Percentiles rank a stretch among this genome's conserved stretches.
Conservation (phyloP, 2,329 filamentous ascomycete species). For the Graphiopsis chlorocephala region DNA sequence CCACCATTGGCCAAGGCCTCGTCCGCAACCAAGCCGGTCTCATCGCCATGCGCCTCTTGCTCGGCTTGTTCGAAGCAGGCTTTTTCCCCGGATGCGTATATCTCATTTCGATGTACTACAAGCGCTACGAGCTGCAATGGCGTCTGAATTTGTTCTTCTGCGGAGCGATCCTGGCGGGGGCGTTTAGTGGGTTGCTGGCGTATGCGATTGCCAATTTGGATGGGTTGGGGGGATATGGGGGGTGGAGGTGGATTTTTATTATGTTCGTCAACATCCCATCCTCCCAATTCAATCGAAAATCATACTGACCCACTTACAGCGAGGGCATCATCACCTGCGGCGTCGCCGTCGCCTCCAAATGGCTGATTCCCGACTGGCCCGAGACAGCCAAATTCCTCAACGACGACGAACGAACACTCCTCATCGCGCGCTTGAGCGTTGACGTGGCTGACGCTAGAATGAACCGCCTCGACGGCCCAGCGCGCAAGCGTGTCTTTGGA, state of each 20-base stretch:
- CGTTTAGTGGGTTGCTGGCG: constrained; percentile 42
- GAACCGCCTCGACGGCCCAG: constrained; percentile 52
- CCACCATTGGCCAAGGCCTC: constrained; percentile 36
- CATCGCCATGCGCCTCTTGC: constrained; percentile 31
- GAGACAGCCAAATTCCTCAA: constrained; percentile 47
- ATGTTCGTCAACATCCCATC: constrained; percentile 16
- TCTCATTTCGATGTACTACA: constrained; percentile 41
- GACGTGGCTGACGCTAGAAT: constrained; percentile 45
- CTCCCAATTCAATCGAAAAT: neutral
- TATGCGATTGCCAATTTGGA: constrained; percentile 35
- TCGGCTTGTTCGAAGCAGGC: constrained; percentile 39
- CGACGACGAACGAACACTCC: constrained; percentile 43
- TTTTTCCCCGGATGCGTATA: constrained; percentile 28
- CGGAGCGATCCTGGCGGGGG: constrained; percentile 41
- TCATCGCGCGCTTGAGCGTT: constrained; percentile 41
- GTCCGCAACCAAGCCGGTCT: constrained; percentile 33
- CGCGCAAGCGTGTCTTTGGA: constrained; percentile 45
- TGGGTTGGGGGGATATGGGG: constrained; percentile 30
- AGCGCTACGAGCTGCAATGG: constrained; percentile 43
- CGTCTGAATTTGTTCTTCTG: constrained; percentile 43
- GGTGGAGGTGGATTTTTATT: constrained; percentile 55
- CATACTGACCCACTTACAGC: constrained; percentile 20
- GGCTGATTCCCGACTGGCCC: constrained; percentile 44
- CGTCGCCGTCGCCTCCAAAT: constrained; percentile 24
- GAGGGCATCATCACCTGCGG: constrained; percentile 31